phyloP scores from a whole-genome alignment of 2,329 filamentous ascomycete genomes.

The Curvularia spicifera region DNA sequence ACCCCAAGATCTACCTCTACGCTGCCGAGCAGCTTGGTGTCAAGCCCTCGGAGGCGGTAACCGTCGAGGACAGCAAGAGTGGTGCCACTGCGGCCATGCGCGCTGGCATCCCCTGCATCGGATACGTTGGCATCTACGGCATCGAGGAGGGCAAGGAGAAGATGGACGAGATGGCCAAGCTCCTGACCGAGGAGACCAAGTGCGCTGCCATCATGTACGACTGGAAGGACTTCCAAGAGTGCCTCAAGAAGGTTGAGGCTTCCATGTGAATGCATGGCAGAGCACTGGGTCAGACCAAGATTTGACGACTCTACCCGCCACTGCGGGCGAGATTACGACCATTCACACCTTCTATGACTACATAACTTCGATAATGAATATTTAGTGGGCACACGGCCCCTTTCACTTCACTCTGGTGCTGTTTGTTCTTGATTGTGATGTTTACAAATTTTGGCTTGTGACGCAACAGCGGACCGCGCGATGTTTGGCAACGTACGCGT shows the following conservation, averaged over 20 bases:
- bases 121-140: conserved; percentile 74
- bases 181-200: conserved; percentile 57
- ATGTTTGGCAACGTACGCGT: conserved; percentile 2
- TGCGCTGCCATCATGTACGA: conserved; percentile 58
- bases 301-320: conserved; percentile 21
- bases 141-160: conserved; percentile 52
- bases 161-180: conserved; percentile 58
- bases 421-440: background rate
- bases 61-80: conserved; percentile 88
- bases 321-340: conserved; percentile 27
- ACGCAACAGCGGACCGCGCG: conserved; percentile 16
- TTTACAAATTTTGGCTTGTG: conserved; percentile 13
- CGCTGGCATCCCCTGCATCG: conserved; percentile 80
- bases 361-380: conserved; percentile 17
- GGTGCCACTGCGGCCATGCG: conserved; percentile 78
- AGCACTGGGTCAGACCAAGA: conserved; percentile 11
- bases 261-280: conserved; percentile 36
- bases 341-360: conserved; percentile 25
- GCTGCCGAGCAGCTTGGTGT: conserved; percentile 77
- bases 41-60: conserved; percentile 73
- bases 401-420: background rate
- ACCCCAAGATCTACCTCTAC: conserved; percentile 85
- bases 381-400: conserved; percentile 7
- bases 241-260: conserved; percentile 57
- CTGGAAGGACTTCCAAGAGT: conserved; percentile 59